Base-by-base conservation (phyloP, 257 asterid species). In the Lycium ferocissimum region DNA sequence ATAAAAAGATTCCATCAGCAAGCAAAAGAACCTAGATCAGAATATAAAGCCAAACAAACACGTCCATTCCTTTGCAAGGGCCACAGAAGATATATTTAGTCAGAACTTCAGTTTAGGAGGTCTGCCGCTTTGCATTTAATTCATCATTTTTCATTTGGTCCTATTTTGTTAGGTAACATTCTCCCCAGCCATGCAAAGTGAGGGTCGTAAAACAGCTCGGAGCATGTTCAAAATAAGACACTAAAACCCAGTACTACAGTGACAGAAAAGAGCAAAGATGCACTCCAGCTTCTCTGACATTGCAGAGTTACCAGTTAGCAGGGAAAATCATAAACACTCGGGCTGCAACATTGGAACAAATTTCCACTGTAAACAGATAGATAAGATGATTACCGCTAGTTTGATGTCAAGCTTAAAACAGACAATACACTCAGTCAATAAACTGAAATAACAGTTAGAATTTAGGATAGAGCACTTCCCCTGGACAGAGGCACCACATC, bases 231-330 rank as follows among this genome's bases (percentile, higher is more conserved):
- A 76, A 53, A 3, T 9, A 14, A 26, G 65, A 51, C 9, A 53
- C 82, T 26, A 43, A 26, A 76, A 53, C 49, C 8, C 33, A 14
- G 82, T 76, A 26, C 0, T 53, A 11, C 2, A 35, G 9, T 3
- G 47, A 76, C 45, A 12, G 53, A 11, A 71, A 71, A 15, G 79
- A 71, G 33, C 79, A 71, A 13, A 18, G 56, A 71, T 43, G 79
- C 56, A 71, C 56, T 76, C 14, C 63, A 76, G 63, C 13, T 51
- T 76, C 62, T 49, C 14, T 47, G 63, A 49, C 13, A 47, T 20
- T 12, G 38, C 59, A 12, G 61, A 73, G 80, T 49, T 75, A 49
- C 58, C 17, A 11, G 5, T 76, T 7, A 76, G 62, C 47, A 76
- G 7, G 81, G 22, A 22, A 72, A 22, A 51, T 22, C 22, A 75